Conservation (phyloP, 192 early-diverging fungal genomes). For the Phlyctochytrium bullatum region DNA sequence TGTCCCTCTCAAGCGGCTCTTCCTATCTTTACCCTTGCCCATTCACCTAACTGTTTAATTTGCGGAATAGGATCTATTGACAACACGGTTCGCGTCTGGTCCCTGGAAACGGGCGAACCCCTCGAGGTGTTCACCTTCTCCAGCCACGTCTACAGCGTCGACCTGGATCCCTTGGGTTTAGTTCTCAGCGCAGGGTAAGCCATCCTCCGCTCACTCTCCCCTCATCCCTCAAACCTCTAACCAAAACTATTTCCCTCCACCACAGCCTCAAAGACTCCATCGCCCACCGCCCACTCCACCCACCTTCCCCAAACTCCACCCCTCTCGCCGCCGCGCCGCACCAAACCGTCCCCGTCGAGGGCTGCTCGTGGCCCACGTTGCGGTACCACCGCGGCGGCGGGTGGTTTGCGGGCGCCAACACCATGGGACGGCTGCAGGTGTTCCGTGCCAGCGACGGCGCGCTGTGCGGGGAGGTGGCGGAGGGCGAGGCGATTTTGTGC, state of each 20-base stretch:
- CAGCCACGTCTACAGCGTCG: conserved; percentile 18
- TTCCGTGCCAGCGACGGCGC: neutral
- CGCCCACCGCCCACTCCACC: neutral
- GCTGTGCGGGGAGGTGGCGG: neutral
- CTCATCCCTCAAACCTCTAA: neutral
- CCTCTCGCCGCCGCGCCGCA: neutral
- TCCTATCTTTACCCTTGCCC: neutral
- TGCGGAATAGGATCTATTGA: conserved; percentile 16
- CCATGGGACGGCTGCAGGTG: neutral
- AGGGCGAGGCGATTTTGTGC: conserved; percentile 10
- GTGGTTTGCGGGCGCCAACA: neutral
- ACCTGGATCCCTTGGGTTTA: conserved; percentile 18
- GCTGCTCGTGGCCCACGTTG: conserved; percentile 15
- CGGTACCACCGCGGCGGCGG: neutral
- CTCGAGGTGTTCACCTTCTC: conserved; percentile 16
- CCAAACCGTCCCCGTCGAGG: neutral
- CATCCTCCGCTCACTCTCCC: neutral
- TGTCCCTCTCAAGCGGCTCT: neutral
- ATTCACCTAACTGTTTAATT: neutral
- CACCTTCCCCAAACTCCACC: neutral
- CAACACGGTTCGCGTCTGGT: conserved; percentile 27
- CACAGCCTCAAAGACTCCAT: neutral
- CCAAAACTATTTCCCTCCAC: neutral
- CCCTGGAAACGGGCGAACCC: conserved; percentile 3
- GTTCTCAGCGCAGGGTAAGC: conserved; percentile 21